A percentile compares a stretch with the other conserved stretches of the same genome.
Conservation (phyloP, 306 rosid species). For the Macrotyloma uniflorum region DNA sequence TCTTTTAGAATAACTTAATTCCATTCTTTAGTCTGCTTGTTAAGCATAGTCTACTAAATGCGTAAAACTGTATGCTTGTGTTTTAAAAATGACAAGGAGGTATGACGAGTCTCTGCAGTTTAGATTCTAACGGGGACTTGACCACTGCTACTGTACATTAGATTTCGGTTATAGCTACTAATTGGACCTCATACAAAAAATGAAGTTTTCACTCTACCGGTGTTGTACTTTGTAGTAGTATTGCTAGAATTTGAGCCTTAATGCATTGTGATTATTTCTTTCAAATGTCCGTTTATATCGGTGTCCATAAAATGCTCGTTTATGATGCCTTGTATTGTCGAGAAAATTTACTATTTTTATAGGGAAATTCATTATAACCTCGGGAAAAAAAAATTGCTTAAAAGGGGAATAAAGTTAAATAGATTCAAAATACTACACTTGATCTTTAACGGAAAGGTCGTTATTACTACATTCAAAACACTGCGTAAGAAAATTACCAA, state of each 20-base stretch:
- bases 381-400: neutral
- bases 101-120: constrained; percentile 26
- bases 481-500: too few species aligned
- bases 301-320: neutral
- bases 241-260: neutral
- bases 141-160: constrained; percentile 27
- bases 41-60: constrained; percentile 23
- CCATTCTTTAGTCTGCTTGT: constrained; percentile 36
- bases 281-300: neutral
- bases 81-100: constrained; percentile 35
- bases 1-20: neutral
- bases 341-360: too few species aligned
- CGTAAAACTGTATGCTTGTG: constrained; percentile 26
- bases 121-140: constrained; percentile 27
- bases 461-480: too few species aligned
- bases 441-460: too few species aligned
- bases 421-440: neutral
- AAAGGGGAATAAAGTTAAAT: neutral
- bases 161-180: neutral
- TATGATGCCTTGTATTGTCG: neutral
- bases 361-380: neutral
- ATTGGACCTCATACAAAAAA: constrained; percentile 1
- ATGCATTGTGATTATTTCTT: neutral
- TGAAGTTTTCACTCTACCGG: neutral
- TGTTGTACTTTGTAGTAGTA: neutral